Base-by-base conservation (phyloP, 31 red algal species). In the Porphyra umbilicalis region DNA sequence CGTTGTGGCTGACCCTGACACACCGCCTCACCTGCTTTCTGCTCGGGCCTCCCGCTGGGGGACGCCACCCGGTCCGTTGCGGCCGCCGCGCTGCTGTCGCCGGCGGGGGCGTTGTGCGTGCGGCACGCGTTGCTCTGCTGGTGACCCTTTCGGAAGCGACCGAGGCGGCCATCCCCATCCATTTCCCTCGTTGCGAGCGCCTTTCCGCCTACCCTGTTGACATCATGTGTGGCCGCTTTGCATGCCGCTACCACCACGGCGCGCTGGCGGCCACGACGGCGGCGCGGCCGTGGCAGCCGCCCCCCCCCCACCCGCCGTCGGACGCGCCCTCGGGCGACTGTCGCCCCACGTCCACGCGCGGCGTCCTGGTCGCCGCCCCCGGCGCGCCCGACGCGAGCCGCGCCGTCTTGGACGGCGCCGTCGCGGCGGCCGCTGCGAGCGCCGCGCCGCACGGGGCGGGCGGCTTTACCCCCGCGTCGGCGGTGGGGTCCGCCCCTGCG, bases 181-280 rank as follows among this genome's bases (percentile, higher is more conserved):
- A n/a, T n/a, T n/a, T n/a, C n/a, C n/a, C n/a, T n/a, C n/a, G n/a
- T n/a, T n/a, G n/a, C n/a, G n/a, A n/a, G n/a, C n/a, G n/a, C n/a
- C n/a, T n/a, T n/a, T n/a, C n/a, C n/a, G n/a, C n/a, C n/a, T n/a
- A n/a, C n/a, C n/a, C n/a, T n/a, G 33, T 9, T 8, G 35, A 1
- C 77, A 31, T 25, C 77, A 79, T 79, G 77, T 79, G 35, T 8
- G 77, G 38, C 35, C 77, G 77, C 25, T 71, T n/a, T 16, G 57
- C 57, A n/a, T 71, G 57, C 25, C 57, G 57, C 8, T 71, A 71
- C 57, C 13, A 71, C 57, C 57, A 71, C 57, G 57, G 57, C 25
- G 25, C 57, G 57, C 57, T 71, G 57, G 57, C 57, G 2, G 57
- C 57, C 57, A 29, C 57, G n/a, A n/a, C 13, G 25, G 25, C 57